Percentiles rank a stretch among this genome's conserved stretches.
phyloP scores from a whole-genome alignment of 805 yeast species.

The Dipodascus albidus region DNA sequence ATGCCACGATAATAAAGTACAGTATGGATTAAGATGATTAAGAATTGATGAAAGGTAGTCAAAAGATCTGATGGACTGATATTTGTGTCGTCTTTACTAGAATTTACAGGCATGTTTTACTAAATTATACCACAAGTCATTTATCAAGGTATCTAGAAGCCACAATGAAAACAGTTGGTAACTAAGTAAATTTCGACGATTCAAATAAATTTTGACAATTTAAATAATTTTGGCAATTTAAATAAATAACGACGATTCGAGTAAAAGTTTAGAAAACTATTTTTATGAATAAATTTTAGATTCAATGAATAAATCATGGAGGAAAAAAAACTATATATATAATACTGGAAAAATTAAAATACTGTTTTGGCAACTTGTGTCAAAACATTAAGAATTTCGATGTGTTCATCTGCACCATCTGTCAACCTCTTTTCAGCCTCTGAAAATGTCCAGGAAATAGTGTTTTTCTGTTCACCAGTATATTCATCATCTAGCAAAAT shows the following conservation, averaged over 20 bases:
- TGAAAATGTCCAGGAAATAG: conserved; percentile 53
- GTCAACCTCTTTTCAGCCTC: conserved; percentile 63
- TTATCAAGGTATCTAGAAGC: neutral
- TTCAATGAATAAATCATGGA: too few relatives aligned
- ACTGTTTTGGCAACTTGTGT: conserved; percentile 33
- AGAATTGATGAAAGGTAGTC: conserved; percentile 33
- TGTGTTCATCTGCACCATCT: conserved; percentile 83
- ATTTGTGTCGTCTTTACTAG: neutral
- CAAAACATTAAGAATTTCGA: conserved; percentile 62
- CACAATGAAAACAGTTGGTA: neutral
- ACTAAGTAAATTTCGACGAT: neutral
- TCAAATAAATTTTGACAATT: too few relatives aligned
- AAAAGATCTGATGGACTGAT: conserved; percentile 13
- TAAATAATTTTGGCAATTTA: too few relatives aligned
- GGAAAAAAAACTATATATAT: too few relatives aligned
- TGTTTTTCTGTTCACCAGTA: conserved; percentile 46
- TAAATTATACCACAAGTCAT: neutral
- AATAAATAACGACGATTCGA: too few relatives aligned
- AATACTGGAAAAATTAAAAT: too few relatives aligned
- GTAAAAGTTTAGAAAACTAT: too few relatives aligned
- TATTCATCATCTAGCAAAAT: conserved; percentile 45
- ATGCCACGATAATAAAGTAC: conserved; percentile 41
- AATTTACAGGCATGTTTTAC: neutral
- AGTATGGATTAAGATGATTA: conserved; percentile 41
- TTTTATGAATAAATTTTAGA: too few relatives aligned